These are phyloP conservation scores for Lecanosticta acicola DNA, from an alignment of 2,329 filamentous ascomycete species.

Conservation along the genomic window DNA sequence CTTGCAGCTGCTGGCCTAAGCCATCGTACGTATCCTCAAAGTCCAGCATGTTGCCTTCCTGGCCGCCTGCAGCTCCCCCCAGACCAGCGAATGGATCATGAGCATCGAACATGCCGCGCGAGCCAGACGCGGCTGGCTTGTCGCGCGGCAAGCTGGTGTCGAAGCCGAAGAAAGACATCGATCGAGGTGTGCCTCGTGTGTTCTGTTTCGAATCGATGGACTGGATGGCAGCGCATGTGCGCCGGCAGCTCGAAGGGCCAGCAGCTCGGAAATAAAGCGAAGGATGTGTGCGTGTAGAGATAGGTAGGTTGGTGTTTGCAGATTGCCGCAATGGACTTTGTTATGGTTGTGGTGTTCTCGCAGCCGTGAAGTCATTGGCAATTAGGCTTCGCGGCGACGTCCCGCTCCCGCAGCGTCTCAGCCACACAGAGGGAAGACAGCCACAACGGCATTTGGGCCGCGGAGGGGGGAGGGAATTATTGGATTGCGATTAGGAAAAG, in stretches of 20 bases:
- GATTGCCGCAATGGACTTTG: background rate
- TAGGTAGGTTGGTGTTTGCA: background rate
- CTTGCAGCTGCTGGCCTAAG: conserved; percentile 81
- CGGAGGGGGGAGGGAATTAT: too few species aligned
- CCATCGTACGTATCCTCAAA: conserved; percentile 98
- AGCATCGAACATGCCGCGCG: conserved; percentile 63
- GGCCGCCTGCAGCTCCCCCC: conserved; percentile 46
- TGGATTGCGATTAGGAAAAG: too few species aligned
- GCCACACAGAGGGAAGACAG: too few species aligned
- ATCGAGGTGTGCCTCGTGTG: background rate
- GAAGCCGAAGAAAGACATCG: conserved; percentile 87
- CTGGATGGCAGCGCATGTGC: background rate
- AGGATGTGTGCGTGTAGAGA: background rate
- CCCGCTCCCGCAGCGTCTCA: too few species aligned
- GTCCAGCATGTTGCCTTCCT: conserved; percentile 62
- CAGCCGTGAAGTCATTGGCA: background rate
- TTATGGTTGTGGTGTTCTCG: background rate
- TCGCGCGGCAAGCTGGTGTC: conserved; percentile 63
- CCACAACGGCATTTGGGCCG: too few species aligned
- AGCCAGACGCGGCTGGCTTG: conserved; percentile 52
- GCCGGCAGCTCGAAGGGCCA: background rate
- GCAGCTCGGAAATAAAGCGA: background rate
- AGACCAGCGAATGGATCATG: conserved; percentile 84
- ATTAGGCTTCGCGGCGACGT: too few species aligned
- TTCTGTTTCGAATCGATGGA: background rate